Conservation (phyloP, 1,139 yeast species). For the Pneumocystis wakefieldiae region DNA sequence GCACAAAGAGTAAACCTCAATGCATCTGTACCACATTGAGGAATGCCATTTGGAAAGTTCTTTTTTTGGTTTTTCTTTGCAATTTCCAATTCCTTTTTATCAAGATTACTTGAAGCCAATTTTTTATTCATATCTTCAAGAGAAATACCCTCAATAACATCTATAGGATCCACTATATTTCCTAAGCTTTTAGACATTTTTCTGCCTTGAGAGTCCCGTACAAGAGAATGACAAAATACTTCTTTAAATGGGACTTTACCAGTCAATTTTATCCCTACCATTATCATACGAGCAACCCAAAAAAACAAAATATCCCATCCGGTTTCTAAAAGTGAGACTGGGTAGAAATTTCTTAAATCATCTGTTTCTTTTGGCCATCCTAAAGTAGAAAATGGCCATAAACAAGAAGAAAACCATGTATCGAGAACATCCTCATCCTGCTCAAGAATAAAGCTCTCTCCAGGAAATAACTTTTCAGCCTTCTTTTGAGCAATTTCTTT, state of each 20-base stretch:
- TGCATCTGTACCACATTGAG: constrained; percentile 99
- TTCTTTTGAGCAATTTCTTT: constrained; percentile 70
- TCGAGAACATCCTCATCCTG: constrained; percentile 98
- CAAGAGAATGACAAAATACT: constrained; percentile 95
- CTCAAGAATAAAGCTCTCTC: constrained; percentile 53
- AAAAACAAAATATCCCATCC: constrained; percentile 98
- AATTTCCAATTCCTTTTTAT: constrained; percentile 71
- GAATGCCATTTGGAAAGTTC: constrained; percentile 92
- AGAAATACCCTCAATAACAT: constrained; percentile 78
- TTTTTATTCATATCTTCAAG: constrained; percentile 68
- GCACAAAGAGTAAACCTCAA: constrained; percentile 96
- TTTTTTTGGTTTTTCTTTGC: constrained; percentile 80
- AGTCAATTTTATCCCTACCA: constrained; percentile 77
- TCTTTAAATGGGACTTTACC: constrained; percentile 88
- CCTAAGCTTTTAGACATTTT: constrained; percentile 97
- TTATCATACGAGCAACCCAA: constrained; percentile 97
- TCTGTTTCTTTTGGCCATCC: constrained; percentile 80
- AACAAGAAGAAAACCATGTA: constrained; percentile 96
- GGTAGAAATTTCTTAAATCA: constrained; percentile 68
- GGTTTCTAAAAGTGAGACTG: constrained; percentile 88
- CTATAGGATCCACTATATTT: constrained; percentile 89
- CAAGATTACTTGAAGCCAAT: constrained; percentile 68
- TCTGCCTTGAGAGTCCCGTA: constrained; percentile 97
- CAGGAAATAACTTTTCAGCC: constrained; percentile 62
- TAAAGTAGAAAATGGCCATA: constrained; percentile 93